Base-by-base conservation (phyloP, 2,329 filamentous ascomycete species). In the Fusarium sp. region DNA sequence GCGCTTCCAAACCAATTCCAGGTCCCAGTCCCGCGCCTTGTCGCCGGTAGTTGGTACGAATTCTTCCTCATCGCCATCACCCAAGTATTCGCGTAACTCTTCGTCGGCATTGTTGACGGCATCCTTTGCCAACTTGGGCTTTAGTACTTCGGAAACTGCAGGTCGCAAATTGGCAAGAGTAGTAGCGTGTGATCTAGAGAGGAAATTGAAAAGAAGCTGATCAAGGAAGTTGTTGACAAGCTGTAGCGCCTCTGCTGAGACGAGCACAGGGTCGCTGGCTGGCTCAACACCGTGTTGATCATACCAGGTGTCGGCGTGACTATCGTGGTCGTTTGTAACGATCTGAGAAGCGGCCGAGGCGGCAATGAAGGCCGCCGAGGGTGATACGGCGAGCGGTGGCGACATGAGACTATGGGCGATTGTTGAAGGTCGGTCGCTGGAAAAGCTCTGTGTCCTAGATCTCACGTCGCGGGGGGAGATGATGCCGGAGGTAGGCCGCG, bases 1-100 rank as follows among this genome's bases (percentile, higher is more conserved):
- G 71, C 96, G 88, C 82, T 97, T 98, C 94, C 96, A 99, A 20
- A 94, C 91, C 57, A 94, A 85, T 77, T 98, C 93, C n/a, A 97
- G 83, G 77, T 98, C 94, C 89, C 95, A 98, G 71, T 91, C 89
- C 4, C 85, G 84, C 13, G 82, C 80, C 16, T 68, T 52, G 31
- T 84, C 81, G 24, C 85, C 84, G 43, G 87, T 81, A n/a, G 88
- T 83, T 16, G 86, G 84, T 8, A 83, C 80, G 29, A 89, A 82
- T 38, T 93, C 91, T 37, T 96, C 93, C 47, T 95, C 91, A 29
- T 93, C 92, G 18, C 86, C 88, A 31, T 88, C 92, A 2, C 93
- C 94, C 43, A 98, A 85, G 67, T 98, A 96, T 77, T 98, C 95
- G 50, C 91, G 86, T 50, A 99, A 83, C 77, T 97, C 94, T 71